These are phyloP conservation scores for Pythium diclinum DNA, from an alignment of 352 stramenopile genomes.

Conservation along the genomic window DNA sequence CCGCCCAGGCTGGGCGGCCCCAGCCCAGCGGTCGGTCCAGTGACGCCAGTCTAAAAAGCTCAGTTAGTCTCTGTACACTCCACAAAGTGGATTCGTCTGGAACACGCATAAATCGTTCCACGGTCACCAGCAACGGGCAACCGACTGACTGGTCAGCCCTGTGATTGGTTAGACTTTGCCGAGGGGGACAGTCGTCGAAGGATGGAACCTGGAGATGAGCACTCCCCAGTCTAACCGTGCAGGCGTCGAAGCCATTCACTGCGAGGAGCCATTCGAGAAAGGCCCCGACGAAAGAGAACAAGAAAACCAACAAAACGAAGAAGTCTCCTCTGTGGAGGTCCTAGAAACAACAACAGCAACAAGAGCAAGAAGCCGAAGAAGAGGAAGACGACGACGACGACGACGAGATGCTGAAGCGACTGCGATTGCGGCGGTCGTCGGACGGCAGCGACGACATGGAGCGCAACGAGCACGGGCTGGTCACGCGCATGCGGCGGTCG, in stretches of 20 bases:
- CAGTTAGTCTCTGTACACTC: not conserved
- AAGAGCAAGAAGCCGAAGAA: not conserved
- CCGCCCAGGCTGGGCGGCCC: too few species aligned
- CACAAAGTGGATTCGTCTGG: not conserved
- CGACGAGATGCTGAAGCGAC: slow-evolving; percentile 19
- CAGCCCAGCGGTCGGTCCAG: not conserved
- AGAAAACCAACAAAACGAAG: not conserved
- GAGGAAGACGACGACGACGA: not conserved
- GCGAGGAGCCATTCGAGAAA: not conserved
- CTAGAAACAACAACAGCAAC: not conserved
- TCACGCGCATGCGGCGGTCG: slow-evolving; percentile 20
- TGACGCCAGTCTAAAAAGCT: too few species aligned
- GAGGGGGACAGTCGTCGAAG: not conserved
- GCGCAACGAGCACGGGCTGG: slow-evolving; percentile 23
- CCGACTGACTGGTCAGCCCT: too few species aligned
- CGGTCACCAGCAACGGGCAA: not conserved
- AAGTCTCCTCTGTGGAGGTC: not conserved
- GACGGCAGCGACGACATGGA: slow-evolving; percentile 13
- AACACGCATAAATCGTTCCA: not conserved
- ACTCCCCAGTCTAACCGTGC: not conserved
- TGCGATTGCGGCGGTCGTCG: slow-evolving; percentile 8
- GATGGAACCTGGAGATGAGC: not conserved
- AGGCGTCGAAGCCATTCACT: not conserved
- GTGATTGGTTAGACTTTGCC: not conserved
- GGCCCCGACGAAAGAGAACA: not conserved